Evolutionary conservation across 73 alveolate genomes (phyloP).

Genomic region (Paramecium pentaurelia): DNA sequence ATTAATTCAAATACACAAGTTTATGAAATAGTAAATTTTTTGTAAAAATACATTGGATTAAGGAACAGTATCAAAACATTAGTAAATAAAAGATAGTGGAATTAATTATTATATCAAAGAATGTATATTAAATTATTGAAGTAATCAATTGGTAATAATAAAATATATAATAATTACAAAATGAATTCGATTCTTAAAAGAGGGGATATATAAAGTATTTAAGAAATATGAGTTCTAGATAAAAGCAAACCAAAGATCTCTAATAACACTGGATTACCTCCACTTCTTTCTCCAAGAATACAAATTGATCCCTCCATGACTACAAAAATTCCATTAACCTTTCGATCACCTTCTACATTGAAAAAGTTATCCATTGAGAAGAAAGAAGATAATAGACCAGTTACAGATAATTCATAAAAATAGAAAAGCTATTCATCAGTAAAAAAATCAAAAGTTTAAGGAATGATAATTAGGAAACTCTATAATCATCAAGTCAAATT

Average conservation of each 20-base stretch:
- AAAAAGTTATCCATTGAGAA: background rate
- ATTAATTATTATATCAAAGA: no score
- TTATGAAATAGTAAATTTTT: no score
- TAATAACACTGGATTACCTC: background rate
- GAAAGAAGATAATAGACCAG: background rate
- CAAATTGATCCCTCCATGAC: background rate
- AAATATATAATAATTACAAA: background rate
- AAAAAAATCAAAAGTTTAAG: background rate
- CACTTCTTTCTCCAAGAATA: slow-evolving; percentile 1
- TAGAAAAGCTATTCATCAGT: background rate
- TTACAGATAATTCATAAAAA: background rate
- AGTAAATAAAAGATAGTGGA: no score
- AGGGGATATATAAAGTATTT: background rate
- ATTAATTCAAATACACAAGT: no score
- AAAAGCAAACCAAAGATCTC: background rate
- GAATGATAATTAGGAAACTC: background rate
- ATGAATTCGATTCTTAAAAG: background rate
- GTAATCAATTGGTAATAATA: background rate
- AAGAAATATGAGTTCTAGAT: background rate
- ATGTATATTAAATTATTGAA: background rate
- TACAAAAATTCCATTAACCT: background rate
- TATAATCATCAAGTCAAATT: background rate
- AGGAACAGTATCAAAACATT: no score
- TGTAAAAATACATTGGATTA: no score
- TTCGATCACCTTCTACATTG: background rate